Conservation (phyloP, 1,284 basidiomycete genomes). For the Omphalotus olearius region DNA sequence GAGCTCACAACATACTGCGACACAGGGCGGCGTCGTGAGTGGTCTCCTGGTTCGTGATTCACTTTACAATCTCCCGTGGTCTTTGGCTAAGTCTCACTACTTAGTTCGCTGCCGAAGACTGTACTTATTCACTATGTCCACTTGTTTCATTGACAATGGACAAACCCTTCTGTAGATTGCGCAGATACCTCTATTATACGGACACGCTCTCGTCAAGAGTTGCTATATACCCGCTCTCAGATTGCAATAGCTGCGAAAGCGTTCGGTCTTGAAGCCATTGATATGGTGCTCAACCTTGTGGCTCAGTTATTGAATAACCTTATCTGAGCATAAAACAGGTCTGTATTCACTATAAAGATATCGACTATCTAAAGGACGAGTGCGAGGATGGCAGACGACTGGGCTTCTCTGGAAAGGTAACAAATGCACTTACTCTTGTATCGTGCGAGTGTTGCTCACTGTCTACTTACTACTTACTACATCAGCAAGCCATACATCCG, state of each 20-base stretch:
- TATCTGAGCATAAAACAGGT: conserved; percentile 44
- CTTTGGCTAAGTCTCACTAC: conserved; percentile 12
- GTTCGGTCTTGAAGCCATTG: conserved; percentile 81
- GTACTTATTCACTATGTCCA: conserved; percentile 33
- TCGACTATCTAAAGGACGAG: conserved; percentile 67
- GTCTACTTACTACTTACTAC: neutral
- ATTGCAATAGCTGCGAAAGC: conserved; percentile 85
- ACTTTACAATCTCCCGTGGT: neutral
- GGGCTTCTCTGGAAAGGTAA: conserved; percentile 86
- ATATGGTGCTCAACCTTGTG: conserved; percentile 58
- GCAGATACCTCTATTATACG: conserved; percentile 85
- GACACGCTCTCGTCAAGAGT: conserved; percentile 68
- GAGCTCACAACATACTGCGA: conserved; percentile 42
- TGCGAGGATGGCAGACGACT: conserved; percentile 74
- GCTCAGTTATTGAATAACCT: conserved; percentile 1
- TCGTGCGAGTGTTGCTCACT: neutral
- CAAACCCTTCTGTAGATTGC: conserved; percentile 49
- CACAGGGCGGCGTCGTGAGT: conserved; percentile 43
- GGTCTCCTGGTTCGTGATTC: conserved; percentile 49
- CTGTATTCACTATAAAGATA: conserved; percentile 86
- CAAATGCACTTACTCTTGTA: conserved; percentile 9
- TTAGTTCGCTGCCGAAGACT: conserved; percentile 94
- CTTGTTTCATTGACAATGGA: conserved; percentile 16
- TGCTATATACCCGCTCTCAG: conserved; percentile 84
- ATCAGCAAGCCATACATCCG: conserved; percentile 93